phyloP scores from a whole-genome alignment of 2,329 filamentous ascomycete species.

The Epichloe uncinata region DNA sequence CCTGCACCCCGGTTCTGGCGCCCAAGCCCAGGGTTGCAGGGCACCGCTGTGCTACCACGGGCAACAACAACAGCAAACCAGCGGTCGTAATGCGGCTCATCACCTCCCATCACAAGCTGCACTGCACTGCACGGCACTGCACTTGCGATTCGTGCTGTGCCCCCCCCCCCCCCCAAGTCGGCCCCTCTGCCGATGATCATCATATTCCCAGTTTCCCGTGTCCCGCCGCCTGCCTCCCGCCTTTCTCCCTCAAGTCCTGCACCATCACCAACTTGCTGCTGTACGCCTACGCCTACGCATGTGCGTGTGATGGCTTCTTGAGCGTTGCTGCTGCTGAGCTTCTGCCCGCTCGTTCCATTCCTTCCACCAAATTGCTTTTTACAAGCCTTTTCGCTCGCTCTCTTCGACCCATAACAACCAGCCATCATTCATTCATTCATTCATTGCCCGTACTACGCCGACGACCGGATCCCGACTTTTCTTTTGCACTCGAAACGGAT shows the following conservation, averaged over 20 bases:
- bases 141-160: no score
- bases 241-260: background rate
- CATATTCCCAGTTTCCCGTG: background rate
- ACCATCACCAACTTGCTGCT: background rate
- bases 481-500: background rate
- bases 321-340: conserved; percentile 4
- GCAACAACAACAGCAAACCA: background rate
- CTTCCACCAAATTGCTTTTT: conserved; percentile 2
- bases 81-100: background rate
- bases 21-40: background rate
- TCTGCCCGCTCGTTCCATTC: conserved; percentile 7
- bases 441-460: background rate
- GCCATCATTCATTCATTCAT: no score
- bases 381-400: conserved; percentile 1
- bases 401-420: background rate
- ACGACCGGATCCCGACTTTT: background rate
- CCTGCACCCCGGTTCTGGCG: no score
- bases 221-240: background rate
- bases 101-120: no score
- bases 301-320: conserved; percentile 2
- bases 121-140: no score
- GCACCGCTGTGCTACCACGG: background rate
- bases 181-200: background rate
- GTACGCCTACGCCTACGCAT: background rate
- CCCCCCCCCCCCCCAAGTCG: no score